Conservation (phyloP, 2,329 filamentous ascomycete species). For the Calonectria hongkongensis region DNA sequence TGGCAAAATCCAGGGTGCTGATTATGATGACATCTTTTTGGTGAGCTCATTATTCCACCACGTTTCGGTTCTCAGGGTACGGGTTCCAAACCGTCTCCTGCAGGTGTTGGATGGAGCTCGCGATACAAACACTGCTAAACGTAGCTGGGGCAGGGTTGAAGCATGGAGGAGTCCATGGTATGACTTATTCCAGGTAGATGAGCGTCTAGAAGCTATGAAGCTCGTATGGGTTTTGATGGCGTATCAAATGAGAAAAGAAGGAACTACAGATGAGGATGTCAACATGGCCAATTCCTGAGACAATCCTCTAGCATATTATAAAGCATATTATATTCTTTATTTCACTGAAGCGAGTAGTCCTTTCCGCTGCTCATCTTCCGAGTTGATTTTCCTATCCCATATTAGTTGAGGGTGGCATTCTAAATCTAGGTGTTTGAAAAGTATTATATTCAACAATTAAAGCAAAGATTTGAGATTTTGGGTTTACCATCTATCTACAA, state of each 20-base stretch:
- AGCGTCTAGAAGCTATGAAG: constrained; percentile 74
- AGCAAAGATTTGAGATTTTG: constrained; percentile 15
- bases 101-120: constrained; percentile 70
- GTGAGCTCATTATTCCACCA: constrained; percentile 78
- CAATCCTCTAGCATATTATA: no score
- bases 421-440: constrained; percentile 2
- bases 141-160: constrained; percentile 72
- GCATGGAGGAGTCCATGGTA: constrained; percentile 77
- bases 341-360: constrained; percentile 13
- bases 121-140: constrained; percentile 57
- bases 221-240: constrained; percentile 76
- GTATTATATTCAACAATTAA: background rate
- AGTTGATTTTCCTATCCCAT: background rate
- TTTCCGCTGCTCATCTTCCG: background rate
- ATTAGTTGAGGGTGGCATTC: constrained; percentile 6
- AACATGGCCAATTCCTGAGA: constrained; percentile 55
- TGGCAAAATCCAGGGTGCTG: constrained; percentile 67
- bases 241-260: constrained; percentile 73
- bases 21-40: constrained; percentile 77
- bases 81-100: constrained; percentile 73
- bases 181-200: constrained; percentile 73
- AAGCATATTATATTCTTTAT: constrained; percentile 3
- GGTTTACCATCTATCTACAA: background rate
- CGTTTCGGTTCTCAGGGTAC: constrained; percentile 73
- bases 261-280: constrained; percentile 49